Conservation (phyloP, 345 rosid genomes). For the Theobroma cacao region DNA sequence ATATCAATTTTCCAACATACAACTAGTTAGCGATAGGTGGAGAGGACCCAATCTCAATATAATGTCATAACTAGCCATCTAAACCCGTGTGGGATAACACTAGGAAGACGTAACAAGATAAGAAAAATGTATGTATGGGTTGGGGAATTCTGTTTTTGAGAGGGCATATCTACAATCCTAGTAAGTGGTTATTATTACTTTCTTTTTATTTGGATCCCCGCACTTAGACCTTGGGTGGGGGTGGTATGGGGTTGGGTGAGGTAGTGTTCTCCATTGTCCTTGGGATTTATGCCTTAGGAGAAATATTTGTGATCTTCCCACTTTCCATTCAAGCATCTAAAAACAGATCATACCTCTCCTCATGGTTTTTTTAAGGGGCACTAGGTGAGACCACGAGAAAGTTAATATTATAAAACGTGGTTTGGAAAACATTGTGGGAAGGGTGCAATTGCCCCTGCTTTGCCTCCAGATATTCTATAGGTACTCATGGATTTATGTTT, state of each 20-base stretch:
- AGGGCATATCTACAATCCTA: background rate
- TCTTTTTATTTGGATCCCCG: background rate
- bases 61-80: background rate
- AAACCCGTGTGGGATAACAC: background rate
- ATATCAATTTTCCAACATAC: background rate
- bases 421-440: background rate
- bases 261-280: background rate
- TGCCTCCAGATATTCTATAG: background rate
- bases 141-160: background rate
- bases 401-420: background rate
- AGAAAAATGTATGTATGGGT: background rate
- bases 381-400: background rate
- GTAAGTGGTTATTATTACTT: background rate
- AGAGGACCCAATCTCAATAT: background rate
- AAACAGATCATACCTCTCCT: background rate
- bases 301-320: background rate
- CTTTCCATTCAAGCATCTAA: background rate
- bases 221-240: background rate
- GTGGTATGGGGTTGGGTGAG: background rate
- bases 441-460: background rate
- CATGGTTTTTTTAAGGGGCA: background rate
- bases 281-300: background rate
- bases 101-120: background rate
- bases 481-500: constrained; percentile 1
- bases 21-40: background rate